Evolutionary conservation across 345 rosid genomes (phyloP).

Genomic region (Brassica juncea): DNA sequence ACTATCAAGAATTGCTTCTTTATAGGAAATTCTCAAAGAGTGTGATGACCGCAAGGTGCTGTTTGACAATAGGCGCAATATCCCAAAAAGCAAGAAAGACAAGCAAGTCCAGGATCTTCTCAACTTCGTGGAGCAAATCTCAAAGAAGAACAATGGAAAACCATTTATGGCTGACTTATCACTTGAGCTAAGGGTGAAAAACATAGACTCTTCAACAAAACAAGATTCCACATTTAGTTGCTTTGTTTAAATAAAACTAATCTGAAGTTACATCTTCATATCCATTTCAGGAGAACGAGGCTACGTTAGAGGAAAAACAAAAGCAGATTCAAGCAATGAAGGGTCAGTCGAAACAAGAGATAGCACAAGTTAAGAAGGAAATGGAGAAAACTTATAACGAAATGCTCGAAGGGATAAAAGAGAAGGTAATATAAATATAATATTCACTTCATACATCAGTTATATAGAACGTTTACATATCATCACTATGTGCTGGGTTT

Average conservation of each 20-base stretch:
- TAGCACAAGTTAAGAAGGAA: conserved; percentile 20
- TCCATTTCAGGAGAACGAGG: neutral
- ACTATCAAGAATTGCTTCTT: neutral
- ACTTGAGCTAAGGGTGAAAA: conserved; percentile 28
- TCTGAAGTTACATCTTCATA: neutral
- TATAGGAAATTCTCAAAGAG: conserved; percentile 33
- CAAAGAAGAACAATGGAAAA: conserved; percentile 29
- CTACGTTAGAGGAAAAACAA: neutral
- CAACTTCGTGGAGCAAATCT: conserved; percentile 27
- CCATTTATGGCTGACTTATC: conserved; percentile 38
- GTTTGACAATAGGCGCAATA: conserved; percentile 32
- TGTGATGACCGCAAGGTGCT: conserved; percentile 38
- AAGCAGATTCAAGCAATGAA: neutral
- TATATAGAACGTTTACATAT: neutral
- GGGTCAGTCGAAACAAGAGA: neutral
- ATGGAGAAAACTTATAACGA: conserved; percentile 14
- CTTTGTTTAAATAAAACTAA: neutral
- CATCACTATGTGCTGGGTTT: conserved; percentile 1
- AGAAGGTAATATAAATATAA: conserved; percentile 12
- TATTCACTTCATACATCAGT: neutral
- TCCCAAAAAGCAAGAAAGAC: neutral
- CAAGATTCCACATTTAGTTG: neutral
- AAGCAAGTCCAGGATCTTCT: conserved; percentile 36
- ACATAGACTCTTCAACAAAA: neutral
- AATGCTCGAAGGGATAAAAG: conserved; percentile 29